Evolutionary conservation across 495 filamentous ascomycete genomes (phyloP).

Genomic region (Hypomontagnella monticulosa): DNA sequence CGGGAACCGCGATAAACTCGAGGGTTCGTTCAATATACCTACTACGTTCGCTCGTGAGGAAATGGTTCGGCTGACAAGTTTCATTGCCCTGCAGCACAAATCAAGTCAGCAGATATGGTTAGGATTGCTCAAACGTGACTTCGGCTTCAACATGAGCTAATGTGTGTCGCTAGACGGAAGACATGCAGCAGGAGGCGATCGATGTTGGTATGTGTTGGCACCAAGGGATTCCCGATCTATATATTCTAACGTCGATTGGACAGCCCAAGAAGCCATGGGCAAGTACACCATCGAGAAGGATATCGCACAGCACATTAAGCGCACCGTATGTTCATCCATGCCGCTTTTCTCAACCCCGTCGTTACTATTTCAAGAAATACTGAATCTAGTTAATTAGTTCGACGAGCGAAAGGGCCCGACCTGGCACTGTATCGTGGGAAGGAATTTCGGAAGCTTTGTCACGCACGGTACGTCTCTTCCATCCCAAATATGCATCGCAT

Average conservation of each 20-base stretch:
- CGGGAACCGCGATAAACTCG: slow-evolving; percentile 40
- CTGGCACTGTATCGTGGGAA: slow-evolving; percentile 98
- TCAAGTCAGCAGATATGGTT: slow-evolving; percentile 99
- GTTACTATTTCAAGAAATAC: not conserved
- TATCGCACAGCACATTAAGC: slow-evolving; percentile 97
- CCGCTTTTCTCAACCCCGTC: not conserved
- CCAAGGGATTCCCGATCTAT: not conserved
- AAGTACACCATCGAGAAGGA: slow-evolving; percentile 98
- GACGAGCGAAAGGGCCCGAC: slow-evolving; percentile 91
- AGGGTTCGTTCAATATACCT: slow-evolving; percentile 40
- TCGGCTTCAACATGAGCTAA: slow-evolving; percentile 38
- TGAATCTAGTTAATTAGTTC: slow-evolving; percentile 64
- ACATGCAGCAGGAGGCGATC: slow-evolving; percentile 94
- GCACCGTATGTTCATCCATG: slow-evolving; percentile 69
- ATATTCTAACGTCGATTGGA: slow-evolving; percentile 12
- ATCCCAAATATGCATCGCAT: not conserved
- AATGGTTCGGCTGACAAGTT: slow-evolving; percentile 24
- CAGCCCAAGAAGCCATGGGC: slow-evolving; percentile 92
- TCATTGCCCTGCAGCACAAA: slow-evolving; percentile 69
- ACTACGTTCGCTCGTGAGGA: not conserved
- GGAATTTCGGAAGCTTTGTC: slow-evolving; percentile 99
- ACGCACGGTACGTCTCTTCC: slow-evolving; percentile 78
- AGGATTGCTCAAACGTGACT: slow-evolving; percentile 30
- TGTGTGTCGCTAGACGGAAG: slow-evolving; percentile 75
- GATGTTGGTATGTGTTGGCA: slow-evolving; percentile 79